A percentile compares a stretch with the other conserved stretches of the same genome.
Evolutionary conservation across 306 rosid genomes (phyloP).

Genomic region (Rosa chinensis): DNA sequence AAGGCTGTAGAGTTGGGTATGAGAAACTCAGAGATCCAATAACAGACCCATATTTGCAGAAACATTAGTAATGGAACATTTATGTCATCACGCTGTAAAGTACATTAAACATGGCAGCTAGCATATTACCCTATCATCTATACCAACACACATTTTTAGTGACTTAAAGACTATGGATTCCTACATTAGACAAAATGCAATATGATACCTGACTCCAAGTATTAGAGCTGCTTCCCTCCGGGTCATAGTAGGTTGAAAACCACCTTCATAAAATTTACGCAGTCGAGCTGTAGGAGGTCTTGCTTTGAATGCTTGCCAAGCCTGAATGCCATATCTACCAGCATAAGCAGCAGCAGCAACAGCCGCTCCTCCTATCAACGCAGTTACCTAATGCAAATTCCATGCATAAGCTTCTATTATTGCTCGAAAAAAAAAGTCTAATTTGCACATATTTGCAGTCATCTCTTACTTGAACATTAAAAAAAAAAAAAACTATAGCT

Average conservation of each 20-base stretch:
- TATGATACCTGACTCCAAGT: conserved; percentile 67
- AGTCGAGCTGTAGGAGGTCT: conserved; percentile 44
- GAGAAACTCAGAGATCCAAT: background rate
- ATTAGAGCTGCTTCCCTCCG: conserved; percentile 79
- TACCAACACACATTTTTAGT: background rate
- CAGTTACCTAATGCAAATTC: conserved; percentile 44
- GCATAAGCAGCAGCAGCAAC: conserved; percentile 90
- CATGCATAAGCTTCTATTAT: background rate
- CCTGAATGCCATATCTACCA: conserved; percentile 60
- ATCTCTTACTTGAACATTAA: background rate
- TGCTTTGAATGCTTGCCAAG: conserved; percentile 85
- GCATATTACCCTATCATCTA: background rate
- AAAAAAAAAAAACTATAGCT: background rate
- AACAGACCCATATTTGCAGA: background rate
- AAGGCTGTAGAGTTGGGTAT: background rate
- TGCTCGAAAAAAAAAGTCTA: background rate
- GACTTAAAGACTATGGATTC: background rate
- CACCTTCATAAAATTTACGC: conserved; percentile 80
- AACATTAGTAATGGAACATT: background rate
- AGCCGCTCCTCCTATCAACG: conserved; percentile 58
- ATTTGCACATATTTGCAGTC: background rate
- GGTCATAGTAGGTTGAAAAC: conserved; percentile 72
- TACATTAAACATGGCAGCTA: background rate
- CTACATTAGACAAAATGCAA: background rate
- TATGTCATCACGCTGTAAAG: background rate